These are phyloP conservation scores for Metschnikowia santaceciliae DNA, from an alignment of 805 yeast species.

Conservation along the genomic window DNA sequence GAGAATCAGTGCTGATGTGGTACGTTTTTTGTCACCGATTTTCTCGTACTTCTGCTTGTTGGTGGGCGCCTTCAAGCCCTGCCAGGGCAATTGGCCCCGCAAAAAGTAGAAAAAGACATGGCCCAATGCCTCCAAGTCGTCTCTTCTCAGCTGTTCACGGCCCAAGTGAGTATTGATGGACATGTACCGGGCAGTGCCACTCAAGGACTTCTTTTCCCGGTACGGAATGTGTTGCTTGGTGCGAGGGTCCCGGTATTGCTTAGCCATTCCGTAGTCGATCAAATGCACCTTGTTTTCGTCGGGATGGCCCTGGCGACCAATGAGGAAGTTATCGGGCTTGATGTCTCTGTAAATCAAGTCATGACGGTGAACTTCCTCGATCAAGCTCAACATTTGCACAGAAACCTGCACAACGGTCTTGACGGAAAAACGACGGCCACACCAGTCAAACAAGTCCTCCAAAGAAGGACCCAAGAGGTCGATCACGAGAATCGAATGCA, in stretches of 20 bases:
- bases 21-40: slow-evolving; percentile 90
- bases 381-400: slow-evolving; percentile 70
- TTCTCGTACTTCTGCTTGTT: slow-evolving; percentile 96
- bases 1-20: slow-evolving; percentile 79
- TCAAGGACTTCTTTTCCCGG: slow-evolving; percentile 90
- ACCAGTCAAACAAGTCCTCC: slow-evolving; percentile 85
- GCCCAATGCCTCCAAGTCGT: slow-evolving; percentile 91
- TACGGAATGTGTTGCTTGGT: slow-evolving; percentile 83
- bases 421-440: slow-evolving; percentile 68
- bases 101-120: slow-evolving; percentile 92
- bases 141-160: slow-evolving; percentile 94
- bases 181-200: slow-evolving; percentile 98
- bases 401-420: slow-evolving; percentile 74
- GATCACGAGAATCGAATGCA: slow-evolving; percentile 71
- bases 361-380: slow-evolving; percentile 71
- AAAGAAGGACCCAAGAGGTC: slow-evolving; percentile 77
- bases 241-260: slow-evolving; percentile 75
- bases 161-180: slow-evolving; percentile 94
- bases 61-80: slow-evolving; percentile 94
- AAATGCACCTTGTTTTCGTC: slow-evolving; percentile 67
- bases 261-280: slow-evolving; percentile 86
- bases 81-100: slow-evolving; percentile 97
- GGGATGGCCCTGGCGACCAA: slow-evolving; percentile 57
- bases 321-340: slow-evolving; percentile 77
- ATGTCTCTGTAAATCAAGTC: slow-evolving; percentile 78